Percentiles rank a stretch among this genome's conserved stretches.
phyloP scores from a whole-genome alignment of 345 rosid genomes.

The Populus pruinosa region DNA sequence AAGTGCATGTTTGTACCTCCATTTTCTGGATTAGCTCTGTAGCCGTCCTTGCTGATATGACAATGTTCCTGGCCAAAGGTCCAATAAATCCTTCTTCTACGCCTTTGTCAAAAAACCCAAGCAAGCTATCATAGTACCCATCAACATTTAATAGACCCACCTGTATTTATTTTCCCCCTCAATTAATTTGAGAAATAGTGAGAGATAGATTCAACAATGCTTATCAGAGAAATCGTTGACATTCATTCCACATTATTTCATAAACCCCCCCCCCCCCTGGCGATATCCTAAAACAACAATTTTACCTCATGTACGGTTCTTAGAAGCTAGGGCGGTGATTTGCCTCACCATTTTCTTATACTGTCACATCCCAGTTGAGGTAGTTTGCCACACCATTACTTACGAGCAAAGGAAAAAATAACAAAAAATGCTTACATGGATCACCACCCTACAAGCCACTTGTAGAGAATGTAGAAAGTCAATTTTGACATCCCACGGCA shows the following conservation, averaged over 20 bases:
- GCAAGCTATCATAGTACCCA: constrained; percentile 49
- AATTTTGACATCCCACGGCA: too few relatives aligned
- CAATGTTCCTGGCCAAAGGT: constrained; percentile 39
- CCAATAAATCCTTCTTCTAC: constrained; percentile 57
- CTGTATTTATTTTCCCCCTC: constrained; percentile 11
- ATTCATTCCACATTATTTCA: not conserved
- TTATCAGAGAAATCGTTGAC: not conserved
- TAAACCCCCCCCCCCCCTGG: not conserved
- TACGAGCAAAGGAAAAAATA: too few relatives aligned
- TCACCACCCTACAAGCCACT: too few relatives aligned
- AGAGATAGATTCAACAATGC: not conserved
- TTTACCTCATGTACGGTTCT: too few relatives aligned
- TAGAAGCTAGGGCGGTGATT: too few relatives aligned
- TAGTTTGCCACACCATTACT: too few relatives aligned
- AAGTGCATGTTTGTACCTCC: constrained; percentile 33
- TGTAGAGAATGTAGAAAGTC: too few relatives aligned
- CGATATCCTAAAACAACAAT: not conserved
- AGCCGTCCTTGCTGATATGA: constrained; percentile 42
- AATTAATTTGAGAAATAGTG: not conserved
- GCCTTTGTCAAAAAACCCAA: constrained; percentile 54
- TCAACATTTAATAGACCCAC: constrained; percentile 53
- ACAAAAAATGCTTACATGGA: too few relatives aligned
- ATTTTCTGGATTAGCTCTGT: constrained; percentile 34
- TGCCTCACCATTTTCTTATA: too few relatives aligned
- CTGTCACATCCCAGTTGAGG: too few relatives aligned